Base-by-base conservation (phyloP, 208 protist genomes). In the Leishmania gerbilli region DNA sequence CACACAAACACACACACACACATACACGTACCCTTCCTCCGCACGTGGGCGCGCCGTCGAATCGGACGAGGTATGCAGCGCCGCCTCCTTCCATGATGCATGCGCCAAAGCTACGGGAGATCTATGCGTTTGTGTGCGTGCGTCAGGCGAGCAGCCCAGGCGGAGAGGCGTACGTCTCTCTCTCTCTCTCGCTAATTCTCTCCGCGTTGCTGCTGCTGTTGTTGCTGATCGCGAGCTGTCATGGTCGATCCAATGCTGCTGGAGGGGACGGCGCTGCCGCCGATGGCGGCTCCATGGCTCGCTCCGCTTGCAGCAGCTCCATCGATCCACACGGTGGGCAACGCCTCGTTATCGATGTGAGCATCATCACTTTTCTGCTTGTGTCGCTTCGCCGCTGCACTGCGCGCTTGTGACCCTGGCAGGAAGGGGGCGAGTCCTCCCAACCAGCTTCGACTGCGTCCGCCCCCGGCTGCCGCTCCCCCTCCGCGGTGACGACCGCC, bases 141-240 rank as follows among this genome's bases (percentile, higher is more conserved):
- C 40, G 34, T 17, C 40, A 72, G 40, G 67, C 51, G 40, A 49
- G 40, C 6, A 27, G 67, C 9, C 21, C 21, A 17, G 24, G 21
- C 21, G 27, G 27, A 45, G 42, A 37, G 21, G 45, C 24, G 45
- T 19, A 31, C 11, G 56, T 21, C 31, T 58, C 56, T 53, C 31
- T 56, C 31, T 56, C 19, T 2, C 40, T 62, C 21, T 67, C 53
- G 24, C 51, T 62, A 67, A 17, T 7, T 31, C 21, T 67, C 53
- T 31, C 51, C 27, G 64, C 51, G 47, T 55, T 75, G 53, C 51
- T 76, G 75, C 74, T 79, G 64, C 58, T 62, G 75, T 37, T 77
- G 76, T 37, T 77, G 76, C 53, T 58, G 53, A 24, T 85, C 82
- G 45, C 82, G 82, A 47, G 82, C 82, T 24, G 72, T 79, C 71